phyloP scores from a whole-genome alignment of 2,329 filamentous ascomycete species.

The Xylariaceae sp. region DNA sequence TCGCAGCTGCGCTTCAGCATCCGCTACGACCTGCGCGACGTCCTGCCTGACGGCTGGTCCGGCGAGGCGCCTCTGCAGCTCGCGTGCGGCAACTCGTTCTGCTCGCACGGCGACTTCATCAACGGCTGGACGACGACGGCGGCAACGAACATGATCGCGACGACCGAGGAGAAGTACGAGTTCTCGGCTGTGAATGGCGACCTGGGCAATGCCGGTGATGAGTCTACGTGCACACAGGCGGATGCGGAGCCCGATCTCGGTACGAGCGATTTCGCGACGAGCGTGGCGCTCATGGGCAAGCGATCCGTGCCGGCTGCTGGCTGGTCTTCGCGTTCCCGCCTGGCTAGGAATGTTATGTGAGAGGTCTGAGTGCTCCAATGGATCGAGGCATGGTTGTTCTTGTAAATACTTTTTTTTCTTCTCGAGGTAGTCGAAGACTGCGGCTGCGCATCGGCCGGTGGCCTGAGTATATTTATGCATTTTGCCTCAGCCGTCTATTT shows the following conservation, averaged over 20 bases:
- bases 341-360: no score
- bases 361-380: no score
- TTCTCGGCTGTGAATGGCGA: conserved; percentile 34
- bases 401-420: no score
- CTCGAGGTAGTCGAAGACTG: no score
- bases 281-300: conserved; percentile 20
- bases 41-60: conserved; percentile 35
- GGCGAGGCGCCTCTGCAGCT: conserved; percentile 36
- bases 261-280: conserved; percentile 35
- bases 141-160: conserved; percentile 34
- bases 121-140: conserved; percentile 40
- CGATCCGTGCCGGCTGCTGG: no score
- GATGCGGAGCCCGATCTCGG: conserved; percentile 37
- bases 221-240: conserved; percentile 28
- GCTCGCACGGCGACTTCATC: conserved; percentile 42
- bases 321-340: no score
- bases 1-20: conserved; percentile 40
- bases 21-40: conserved; percentile 37
- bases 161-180: conserved; percentile 23
- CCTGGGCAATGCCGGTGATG: conserved; percentile 18
- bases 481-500: no score
- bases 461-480: no score
- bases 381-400: no score
- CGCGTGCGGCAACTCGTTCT: conserved; percentile 27
- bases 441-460: no score